A percentile compares a stretch with the other conserved stretches of the same genome.
Conservation (phyloP, 208 protist species). For the Trypanosoma lewisi region DNA sequence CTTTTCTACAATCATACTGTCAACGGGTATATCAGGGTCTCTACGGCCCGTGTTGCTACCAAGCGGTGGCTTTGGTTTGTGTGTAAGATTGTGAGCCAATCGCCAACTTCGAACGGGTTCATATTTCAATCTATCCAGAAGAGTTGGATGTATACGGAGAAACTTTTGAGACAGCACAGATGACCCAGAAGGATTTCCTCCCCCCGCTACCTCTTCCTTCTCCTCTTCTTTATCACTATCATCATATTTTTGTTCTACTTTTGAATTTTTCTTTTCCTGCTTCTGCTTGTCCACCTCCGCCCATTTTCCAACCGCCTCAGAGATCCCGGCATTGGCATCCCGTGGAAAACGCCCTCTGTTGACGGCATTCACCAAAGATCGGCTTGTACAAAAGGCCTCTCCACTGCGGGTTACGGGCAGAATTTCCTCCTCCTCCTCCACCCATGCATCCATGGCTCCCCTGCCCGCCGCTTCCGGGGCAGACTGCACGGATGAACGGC, state of each 20-base stretch:
- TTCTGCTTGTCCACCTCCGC: background rate
- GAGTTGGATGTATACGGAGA: background rate
- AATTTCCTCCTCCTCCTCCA: slow-evolving; percentile 7
- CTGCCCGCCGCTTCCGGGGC: background rate
- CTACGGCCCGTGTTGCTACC: background rate
- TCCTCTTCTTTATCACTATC: background rate
- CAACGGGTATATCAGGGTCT: background rate
- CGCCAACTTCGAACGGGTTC: slow-evolving; percentile 55
- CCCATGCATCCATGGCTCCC: slow-evolving; percentile 10
- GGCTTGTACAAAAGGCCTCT: slow-evolving; percentile 3
- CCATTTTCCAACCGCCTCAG: slow-evolving; percentile 7
- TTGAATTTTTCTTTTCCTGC: background rate
- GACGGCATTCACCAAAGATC: slow-evolving; percentile 11
- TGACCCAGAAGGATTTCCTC: background rate
- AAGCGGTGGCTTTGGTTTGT: background rate
- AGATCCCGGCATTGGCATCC: slow-evolving; percentile 11
- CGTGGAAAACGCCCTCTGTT: slow-evolving; percentile 21
- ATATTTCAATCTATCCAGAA: slow-evolving; percentile 16
- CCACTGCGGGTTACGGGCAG: background rate
- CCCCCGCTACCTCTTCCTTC: too few relatives aligned
- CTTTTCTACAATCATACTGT: slow-evolving; percentile 8
- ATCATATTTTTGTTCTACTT: background rate
- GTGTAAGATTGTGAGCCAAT: slow-evolving; percentile 32
- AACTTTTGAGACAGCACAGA: background rate
- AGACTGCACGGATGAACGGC: background rate